These are phyloP conservation scores for Podaxis sp. DNA, from an alignment of 768 basidiomycete genomes.

Conservation along the genomic window DNA sequence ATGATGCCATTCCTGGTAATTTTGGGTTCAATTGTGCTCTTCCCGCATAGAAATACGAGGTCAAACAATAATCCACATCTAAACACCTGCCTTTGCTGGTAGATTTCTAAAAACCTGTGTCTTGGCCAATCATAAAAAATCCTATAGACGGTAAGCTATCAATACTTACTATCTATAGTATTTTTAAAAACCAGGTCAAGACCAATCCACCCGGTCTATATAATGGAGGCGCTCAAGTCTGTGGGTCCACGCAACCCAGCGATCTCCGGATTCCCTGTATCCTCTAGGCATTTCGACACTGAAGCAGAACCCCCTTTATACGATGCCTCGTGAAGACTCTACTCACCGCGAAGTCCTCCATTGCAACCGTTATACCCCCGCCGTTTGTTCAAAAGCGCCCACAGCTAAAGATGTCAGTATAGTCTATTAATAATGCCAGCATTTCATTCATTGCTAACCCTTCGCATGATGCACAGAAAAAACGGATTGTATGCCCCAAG, in stretches of 20 bases:
- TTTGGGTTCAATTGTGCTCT: not conserved
- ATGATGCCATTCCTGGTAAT: not conserved
- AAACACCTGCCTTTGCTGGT: not conserved
- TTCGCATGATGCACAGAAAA: not conserved
- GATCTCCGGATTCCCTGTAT: too few species aligned
- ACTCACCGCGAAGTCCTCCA: too few species aligned
- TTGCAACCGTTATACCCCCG: too few species aligned
- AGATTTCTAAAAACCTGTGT: not conserved
- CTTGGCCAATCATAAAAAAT: not conserved
- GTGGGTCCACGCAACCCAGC: too few species aligned
- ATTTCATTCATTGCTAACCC: not conserved
- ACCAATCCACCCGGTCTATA: too few species aligned
- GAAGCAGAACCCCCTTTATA: too few species aligned
- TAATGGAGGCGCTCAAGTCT: too few species aligned
- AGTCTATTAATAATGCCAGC: too few species aligned
- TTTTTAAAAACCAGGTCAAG: not conserved
- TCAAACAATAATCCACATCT: not conserved
- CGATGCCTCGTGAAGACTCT: too few species aligned
- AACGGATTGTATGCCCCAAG: not conserved
- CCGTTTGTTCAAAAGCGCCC: too few species aligned
- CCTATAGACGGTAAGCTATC: not conserved
- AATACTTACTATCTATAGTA: not conserved
- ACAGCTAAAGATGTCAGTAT: too few species aligned
- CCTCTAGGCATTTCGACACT: too few species aligned
- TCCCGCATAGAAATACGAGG: not conserved